Conservation (phyloP, 2,329 filamentous ascomycete species). For the Didymella exigua region DNA sequence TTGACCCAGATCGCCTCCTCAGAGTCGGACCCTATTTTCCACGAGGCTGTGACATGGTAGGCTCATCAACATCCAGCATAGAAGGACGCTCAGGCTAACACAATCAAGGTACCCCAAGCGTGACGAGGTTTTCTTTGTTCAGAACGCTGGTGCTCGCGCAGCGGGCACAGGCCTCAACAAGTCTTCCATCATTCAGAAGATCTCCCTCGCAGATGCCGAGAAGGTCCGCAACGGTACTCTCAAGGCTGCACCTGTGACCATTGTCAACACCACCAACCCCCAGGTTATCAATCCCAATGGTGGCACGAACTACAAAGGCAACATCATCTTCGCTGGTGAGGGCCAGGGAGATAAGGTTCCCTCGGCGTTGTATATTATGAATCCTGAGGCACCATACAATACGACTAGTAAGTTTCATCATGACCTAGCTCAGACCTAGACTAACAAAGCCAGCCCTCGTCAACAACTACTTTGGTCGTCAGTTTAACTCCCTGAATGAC, state of each 20-base stretch:
- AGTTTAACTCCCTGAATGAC: conserved; percentile 52
- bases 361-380: conserved; percentile 33
- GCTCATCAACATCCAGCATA: neutral
- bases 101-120: conserved; percentile 19
- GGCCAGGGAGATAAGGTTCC: conserved; percentile 28
- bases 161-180: conserved; percentile 34
- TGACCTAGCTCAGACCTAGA: neutral
- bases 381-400: conserved; percentile 31
- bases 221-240: conserved; percentile 30
- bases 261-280: conserved; percentile 32
- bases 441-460: conserved; percentile 26
- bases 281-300: conserved; percentile 35
- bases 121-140: conserved; percentile 35
- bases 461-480: conserved; percentile 56
- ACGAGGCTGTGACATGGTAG: conserved; percentile 34
- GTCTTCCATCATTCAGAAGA: conserved; percentile 35
- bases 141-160: conserved; percentile 32
- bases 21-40: conserved; percentile 31
- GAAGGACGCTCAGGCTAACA: neutral
- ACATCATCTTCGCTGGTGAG: conserved; percentile 34
- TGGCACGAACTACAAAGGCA: conserved; percentile 29
- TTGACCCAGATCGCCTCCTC: conserved; percentile 32
- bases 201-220: conserved; percentile 32
- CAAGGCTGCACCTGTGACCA: conserved; percentile 25
- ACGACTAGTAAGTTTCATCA: conserved; percentile 25